These are phyloP conservation scores for Solanum piurae DNA, from an alignment of 257 asterid genomes.

Conservation along the genomic window DNA sequence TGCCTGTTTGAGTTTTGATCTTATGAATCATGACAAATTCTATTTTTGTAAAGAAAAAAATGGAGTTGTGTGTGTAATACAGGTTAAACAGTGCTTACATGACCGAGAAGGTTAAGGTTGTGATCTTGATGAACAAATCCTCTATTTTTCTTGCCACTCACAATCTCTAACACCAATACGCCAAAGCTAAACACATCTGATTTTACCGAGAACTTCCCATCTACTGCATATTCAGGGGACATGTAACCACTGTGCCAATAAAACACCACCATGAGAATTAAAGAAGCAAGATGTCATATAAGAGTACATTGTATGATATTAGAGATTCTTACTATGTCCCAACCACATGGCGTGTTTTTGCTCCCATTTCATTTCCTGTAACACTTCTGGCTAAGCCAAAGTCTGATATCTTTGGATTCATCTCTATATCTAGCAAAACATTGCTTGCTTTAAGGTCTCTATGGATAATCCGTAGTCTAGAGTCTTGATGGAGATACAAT, in stretches of 20 bases:
- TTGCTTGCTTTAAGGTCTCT: constrained; percentile 25
- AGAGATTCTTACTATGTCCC: constrained; percentile 17
- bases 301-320: background rate
- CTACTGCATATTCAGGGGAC: constrained; percentile 25
- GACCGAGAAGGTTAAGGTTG: constrained; percentile 20
- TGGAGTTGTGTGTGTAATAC: background rate
- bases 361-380: constrained; percentile 18
- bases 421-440: constrained; percentile 13
- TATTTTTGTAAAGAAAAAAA: background rate
- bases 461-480: constrained; percentile 19
- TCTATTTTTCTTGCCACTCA: constrained; percentile 18
- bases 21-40: background rate
- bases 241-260: constrained; percentile 16
- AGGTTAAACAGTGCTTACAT: constrained; percentile 1
- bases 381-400: constrained; percentile 17
- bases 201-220: constrained; percentile 22
- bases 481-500: constrained; percentile 25
- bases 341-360: constrained; percentile 12
- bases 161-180: constrained; percentile 19
- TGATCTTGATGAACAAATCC: constrained; percentile 10
- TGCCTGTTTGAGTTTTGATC: background rate
- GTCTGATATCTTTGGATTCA: constrained; percentile 28
- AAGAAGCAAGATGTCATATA: background rate
- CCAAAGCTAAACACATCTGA: constrained; percentile 27
- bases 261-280: background rate